Conservation (phyloP, 331 rosid species). For the Phaseolus coccineus region DNA sequence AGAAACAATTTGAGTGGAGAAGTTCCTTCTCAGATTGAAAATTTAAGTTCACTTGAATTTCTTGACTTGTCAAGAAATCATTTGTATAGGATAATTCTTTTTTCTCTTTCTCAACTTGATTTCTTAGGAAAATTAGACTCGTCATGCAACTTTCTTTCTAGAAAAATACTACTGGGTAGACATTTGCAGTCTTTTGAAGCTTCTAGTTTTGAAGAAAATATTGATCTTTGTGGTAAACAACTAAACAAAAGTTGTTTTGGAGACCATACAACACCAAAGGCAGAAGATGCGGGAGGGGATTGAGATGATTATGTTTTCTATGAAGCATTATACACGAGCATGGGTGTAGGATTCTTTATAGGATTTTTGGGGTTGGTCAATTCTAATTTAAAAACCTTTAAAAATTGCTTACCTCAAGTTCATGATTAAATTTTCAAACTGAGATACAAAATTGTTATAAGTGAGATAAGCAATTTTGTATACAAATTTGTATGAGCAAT, state of each 20-base stretch:
- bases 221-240: constrained; percentile 30
- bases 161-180: constrained; percentile 16
- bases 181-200: not conserved
- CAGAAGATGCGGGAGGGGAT: not conserved
- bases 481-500: too few relatives aligned
- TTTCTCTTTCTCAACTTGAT: not conserved
- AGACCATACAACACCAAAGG: not conserved
- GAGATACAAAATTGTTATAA: too few relatives aligned
- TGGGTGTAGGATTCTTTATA: constrained; percentile 24
- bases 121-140: not conserved
- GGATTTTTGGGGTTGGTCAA: constrained; percentile 24
- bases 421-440: not conserved
- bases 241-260: constrained; percentile 8
- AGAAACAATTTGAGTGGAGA: constrained; percentile 32
- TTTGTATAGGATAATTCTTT: not conserved
- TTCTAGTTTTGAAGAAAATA: constrained; percentile 21
- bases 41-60: not conserved
- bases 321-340: constrained; percentile 38
- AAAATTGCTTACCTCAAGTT: constrained; percentile 13
- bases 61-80: constrained; percentile 40
- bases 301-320: not conserved
- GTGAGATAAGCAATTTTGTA: too few relatives aligned
- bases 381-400: constrained; percentile 29
- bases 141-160: not conserved
- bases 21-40: not conserved